Percentiles rank a stretch among this genome's conserved stretches.
Evolutionary conservation across 495 filamentous ascomycete species (phyloP).

Genomic region (Podospora anserina): DNA sequence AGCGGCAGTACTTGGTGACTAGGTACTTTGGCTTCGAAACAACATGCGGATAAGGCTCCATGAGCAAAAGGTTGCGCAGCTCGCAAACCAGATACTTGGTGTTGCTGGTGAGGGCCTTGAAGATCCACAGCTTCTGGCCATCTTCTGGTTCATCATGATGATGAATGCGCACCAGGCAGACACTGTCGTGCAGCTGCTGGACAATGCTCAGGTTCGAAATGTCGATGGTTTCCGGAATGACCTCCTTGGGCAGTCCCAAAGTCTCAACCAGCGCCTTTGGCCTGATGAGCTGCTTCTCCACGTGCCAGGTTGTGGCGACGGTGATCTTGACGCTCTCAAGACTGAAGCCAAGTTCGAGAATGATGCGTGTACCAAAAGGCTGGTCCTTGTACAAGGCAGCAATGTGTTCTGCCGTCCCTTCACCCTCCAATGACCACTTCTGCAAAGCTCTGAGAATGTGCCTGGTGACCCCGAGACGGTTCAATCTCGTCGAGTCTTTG

Average conservation of each 20-base stretch:
- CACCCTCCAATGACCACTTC: constrained; percentile 32
- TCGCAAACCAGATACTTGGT: constrained; percentile 50
- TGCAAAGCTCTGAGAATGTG: constrained; percentile 47
- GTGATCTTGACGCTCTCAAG: constrained; percentile 36
- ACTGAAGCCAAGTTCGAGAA: constrained; percentile 41
- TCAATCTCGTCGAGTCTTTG: constrained; percentile 40
- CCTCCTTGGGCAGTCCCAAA: constrained; percentile 30
- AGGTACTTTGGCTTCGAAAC: constrained; percentile 42
- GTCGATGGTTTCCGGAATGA: constrained; percentile 38
- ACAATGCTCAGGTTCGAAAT: constrained; percentile 40
- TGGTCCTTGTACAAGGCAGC: constrained; percentile 28
- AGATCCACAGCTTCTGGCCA: constrained; percentile 36
- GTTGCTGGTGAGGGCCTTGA: constrained; percentile 49
- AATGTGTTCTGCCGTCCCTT: constrained; percentile 11
- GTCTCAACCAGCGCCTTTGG: constrained; percentile 27
- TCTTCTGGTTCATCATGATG: constrained; percentile 10
- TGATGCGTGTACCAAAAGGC: constrained; percentile 49
- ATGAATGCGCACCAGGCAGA: constrained; percentile 41
- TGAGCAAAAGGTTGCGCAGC: constrained; percentile 42
- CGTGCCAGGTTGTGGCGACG: constrained; percentile 40
- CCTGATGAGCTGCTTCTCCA: constrained; percentile 41
- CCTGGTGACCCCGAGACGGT: constrained; percentile 41
- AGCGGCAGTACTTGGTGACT: constrained; percentile 45
- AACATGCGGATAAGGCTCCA: constrained; percentile 43
- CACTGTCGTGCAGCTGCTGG: constrained; percentile 46